Conservation (phyloP, 2,329 filamentous ascomycete genomes). For the Didymella arachidicola region DNA sequence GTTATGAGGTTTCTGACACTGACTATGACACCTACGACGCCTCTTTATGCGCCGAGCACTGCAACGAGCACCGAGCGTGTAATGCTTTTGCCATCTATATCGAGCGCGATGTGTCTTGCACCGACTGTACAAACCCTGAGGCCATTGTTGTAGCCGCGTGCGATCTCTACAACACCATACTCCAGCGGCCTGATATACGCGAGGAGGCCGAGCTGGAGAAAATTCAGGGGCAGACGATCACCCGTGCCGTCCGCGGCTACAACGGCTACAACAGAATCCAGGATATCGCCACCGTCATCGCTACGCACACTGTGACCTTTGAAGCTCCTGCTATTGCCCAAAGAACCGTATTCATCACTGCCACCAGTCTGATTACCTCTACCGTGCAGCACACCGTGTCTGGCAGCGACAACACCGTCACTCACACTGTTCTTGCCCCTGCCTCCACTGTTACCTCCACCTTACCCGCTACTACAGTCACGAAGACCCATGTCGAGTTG, state of each 20-base stretch:
- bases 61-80: constrained; percentile 1
- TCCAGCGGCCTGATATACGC: background rate
- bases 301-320: background rate
- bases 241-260: constrained; percentile 1
- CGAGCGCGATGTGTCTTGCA: background rate
- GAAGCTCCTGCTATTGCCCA: background rate
- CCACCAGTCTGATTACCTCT: background rate
- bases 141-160: background rate
- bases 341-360: background rate
- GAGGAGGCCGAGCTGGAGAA: background rate
- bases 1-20: background rate
- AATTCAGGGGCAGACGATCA: background rate
- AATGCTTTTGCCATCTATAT: constrained; percentile 3
- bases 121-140: background rate
- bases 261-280: constrained; percentile 3
- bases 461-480: background rate
- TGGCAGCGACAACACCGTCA: background rate
- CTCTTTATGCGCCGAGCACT: background rate
- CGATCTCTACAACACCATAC: background rate
- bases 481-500: background rate
- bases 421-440: background rate
- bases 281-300: background rate
- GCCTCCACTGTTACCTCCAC: background rate
- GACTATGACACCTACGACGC: background rate
- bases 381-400: background rate